Base-by-base conservation (phyloP, 176 grass and related monocot species). In the Miscanthus lutarioriparius region DNA sequence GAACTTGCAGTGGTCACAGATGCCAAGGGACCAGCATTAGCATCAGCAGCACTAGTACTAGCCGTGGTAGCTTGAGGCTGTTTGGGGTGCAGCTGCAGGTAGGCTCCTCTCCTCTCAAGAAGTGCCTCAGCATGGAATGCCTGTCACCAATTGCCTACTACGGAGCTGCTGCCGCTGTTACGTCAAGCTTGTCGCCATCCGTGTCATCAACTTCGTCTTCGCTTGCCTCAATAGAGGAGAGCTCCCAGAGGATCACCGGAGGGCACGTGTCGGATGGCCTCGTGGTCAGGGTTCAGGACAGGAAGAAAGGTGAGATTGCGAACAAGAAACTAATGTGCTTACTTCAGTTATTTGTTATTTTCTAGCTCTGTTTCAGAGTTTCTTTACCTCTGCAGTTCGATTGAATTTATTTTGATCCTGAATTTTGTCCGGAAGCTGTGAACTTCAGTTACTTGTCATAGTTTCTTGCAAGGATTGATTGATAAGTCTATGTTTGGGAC, bases 1-100 rank as follows among this genome's bases (percentile, higher is more conserved):
- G 93, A 74, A 95, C 90, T 82, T 95, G 93, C 88, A 84, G 61
- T 69, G 70, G 75, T 7, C 66, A 80, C 15, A 79, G 66, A 84
- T 40, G 78, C 19, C 47, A 58, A 12, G 83, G 43, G 51, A 67
- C 13, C 30, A 66, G 70, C 41, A 64, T 25, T 33, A 25, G 40
- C 25, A 39, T 22, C 64, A 49, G 25, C 15, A 37, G 5, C 17
- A 12, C 32, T 7, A 59, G 33, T 39, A 12, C 45, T 82, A 17
- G 64, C 35, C 36, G 72, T 72, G 80, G 62, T 78, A 84, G 90
- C 68, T 61, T 95, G 76, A 88, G 83, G 47, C 63, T 95, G 40
- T 95, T 95, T 85, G 93, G 93, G 25, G 93, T 95, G 65, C 88
- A 92, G 85, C 41, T 95, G 26, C 80, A 92, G 67, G 72, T 92